Base-by-base conservation (phyloP, 75 land plant species). In the Pinus taeda region DNA sequence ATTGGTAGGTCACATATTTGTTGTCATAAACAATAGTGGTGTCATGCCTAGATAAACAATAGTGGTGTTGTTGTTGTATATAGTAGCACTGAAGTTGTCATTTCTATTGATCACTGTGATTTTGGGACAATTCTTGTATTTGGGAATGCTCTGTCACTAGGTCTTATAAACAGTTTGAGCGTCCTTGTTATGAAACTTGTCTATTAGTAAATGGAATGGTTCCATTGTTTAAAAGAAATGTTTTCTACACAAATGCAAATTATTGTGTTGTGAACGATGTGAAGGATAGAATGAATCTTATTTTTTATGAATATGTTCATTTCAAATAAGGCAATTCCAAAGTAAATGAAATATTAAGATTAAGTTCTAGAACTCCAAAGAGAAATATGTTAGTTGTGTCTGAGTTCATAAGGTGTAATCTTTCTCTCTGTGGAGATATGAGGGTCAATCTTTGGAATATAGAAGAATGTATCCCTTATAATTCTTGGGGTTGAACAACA, bases 301-400 rank as follows among this genome's bases (percentile, higher is more conserved):
- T 84, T n/a, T 90, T 90, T 1, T 92, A 92, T 74, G 83, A 92
- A 71, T 92, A 92, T 74, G 80, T 90, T 64, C 82, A 84, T 59
- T 92, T 90, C 79, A 79, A 92, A 71, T 83, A 92, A 75, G 91
- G 91, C 20, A 69, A 77, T 55, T 57, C 76, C 14, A 11, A 15
- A 60, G 70, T 83, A 73, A 79, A 82, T 73, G 79, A 85, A 64
- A 72, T 75, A 58, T 18, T 74, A 36, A 88, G 84, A 49, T 20
- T 74, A 17, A 61, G 71, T 36, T 24, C 64, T 14, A 84, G 61
- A n/a, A 49, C 78, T 76, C 82, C 83, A 42, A 82, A 73, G 49
- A 88, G 82, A n/a, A 90, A 90, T 67, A 82, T 89, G 83, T 88
- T 90, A 74, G 90, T 90, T 39, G 90, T 90, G 21, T 90, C 92